phyloP scores from a whole-genome alignment of 2,329 filamentous ascomycete species.

The Zasmidium angulare region DNA sequence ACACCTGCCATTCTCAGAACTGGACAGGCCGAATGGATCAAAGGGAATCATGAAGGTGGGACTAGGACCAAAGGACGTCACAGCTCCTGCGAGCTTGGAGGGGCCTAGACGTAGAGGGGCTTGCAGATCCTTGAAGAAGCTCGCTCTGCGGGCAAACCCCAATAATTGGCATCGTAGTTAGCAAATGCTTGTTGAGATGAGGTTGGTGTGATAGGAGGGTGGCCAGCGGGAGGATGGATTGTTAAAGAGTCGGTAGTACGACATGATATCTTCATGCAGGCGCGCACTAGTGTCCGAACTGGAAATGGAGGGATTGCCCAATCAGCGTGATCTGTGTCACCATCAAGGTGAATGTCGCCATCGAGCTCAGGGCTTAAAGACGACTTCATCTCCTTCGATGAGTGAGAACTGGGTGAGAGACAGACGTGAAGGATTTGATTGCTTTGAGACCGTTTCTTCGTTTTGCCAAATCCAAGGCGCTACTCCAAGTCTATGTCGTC shows the following conservation, averaged over 20 bases:
- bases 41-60: background rate
- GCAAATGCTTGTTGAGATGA: background rate
- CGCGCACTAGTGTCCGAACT: background rate
- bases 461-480: background rate
- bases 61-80: background rate
- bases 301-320: background rate
- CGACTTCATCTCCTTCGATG: background rate
- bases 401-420: background rate
- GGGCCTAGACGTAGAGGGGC: background rate
- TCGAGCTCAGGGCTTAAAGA: background rate
- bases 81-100: background rate
- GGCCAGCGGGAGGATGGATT: too few species aligned
- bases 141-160: background rate
- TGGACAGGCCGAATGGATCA: background rate
- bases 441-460: background rate
- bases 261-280: background rate
- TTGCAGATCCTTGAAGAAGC: background rate
- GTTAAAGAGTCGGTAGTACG: background rate
- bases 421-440: background rate
- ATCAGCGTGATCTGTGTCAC: background rate
- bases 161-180: background rate
- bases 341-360: conserved; percentile 7
- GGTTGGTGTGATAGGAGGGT: background rate
- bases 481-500: background rate
- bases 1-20: background rate